Percentiles rank a stretch among this genome's conserved stretches.
Conservation (phyloP, 306 rosid species). For the Prunus mira region DNA sequence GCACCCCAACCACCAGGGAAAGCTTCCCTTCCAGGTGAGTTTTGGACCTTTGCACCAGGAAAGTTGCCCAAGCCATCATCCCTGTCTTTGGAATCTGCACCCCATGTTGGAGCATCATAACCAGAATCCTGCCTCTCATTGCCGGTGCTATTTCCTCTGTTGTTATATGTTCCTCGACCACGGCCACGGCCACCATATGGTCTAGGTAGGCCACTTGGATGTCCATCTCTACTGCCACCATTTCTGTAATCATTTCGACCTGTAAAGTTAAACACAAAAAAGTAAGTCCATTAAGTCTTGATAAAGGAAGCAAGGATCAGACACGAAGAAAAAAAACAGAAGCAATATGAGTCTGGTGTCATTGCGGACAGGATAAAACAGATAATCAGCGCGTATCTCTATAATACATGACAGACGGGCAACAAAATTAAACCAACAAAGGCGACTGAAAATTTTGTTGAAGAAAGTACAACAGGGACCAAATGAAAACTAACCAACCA, state of each 20-base stretch:
- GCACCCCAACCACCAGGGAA: constrained; percentile 80
- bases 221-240: constrained; percentile 60
- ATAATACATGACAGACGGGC: neutral
- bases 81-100: constrained; percentile 60
- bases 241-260: constrained; percentile 62
- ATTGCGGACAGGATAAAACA: neutral
- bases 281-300: neutral
- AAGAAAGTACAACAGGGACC: neutral
- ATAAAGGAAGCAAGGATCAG: neutral
- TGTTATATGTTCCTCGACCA: constrained; percentile 65
- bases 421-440: neutral
- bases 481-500: neutral
- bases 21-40: constrained; percentile 87
- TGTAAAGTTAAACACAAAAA: constrained; percentile 18
- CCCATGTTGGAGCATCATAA: constrained; percentile 54
- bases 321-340: neutral
- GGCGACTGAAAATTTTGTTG: neutral
- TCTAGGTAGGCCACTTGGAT: constrained; percentile 91
- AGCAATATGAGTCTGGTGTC: neutral
- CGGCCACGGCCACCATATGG: constrained; percentile 65
- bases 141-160: constrained; percentile 52
- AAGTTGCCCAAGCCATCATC: constrained; percentile 63
- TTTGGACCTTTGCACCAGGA: constrained; percentile 77
- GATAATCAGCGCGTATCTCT: neutral
- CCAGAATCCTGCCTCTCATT: constrained; percentile 70